A percentile compares a stretch with the other conserved stretches of the same genome.
phyloP scores from a whole-genome alignment of 768 basidiomycete species.

The Trametes maxima region DNA sequence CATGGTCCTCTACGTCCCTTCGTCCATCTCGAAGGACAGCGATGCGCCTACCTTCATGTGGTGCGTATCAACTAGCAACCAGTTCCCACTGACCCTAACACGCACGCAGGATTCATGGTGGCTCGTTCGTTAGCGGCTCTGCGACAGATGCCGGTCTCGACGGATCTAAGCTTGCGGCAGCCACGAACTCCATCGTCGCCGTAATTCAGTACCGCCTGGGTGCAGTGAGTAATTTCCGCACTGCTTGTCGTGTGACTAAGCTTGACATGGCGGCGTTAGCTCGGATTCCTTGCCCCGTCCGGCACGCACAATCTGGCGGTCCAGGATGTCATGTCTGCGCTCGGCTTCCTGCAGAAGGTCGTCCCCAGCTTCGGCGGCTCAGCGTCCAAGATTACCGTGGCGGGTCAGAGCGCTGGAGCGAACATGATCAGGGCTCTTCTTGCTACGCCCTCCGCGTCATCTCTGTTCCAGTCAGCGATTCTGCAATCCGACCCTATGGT shows the following conservation, averaged over 20 bases:
- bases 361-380: conserved; percentile 70
- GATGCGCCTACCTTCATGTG: conserved; percentile 60
- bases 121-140: conserved; percentile 74
- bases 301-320: conserved; percentile 73
- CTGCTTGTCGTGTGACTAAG: conserved; percentile 13
- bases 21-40: conserved; percentile 34
- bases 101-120: conserved; percentile 77
- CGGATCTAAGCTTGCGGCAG: conserved; percentile 71
- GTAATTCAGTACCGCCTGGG: conserved; percentile 87
- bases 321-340: conserved; percentile 64
- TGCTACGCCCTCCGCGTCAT: conserved; percentile 67
- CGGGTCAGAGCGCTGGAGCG: conserved; percentile 84
- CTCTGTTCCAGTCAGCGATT: conserved; percentile 76
- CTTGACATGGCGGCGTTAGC: conserved; percentile 39
- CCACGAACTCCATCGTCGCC: conserved; percentile 75
- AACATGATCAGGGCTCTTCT: conserved; percentile 77
- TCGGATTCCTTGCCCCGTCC: conserved; percentile 75
- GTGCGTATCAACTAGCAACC: conserved; percentile 39
- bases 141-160: conserved; percentile 74
- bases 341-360: conserved; percentile 61
- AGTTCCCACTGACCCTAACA: not conserved
- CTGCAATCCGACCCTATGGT: conserved; percentile 90
- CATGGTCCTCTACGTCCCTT: conserved; percentile 72
- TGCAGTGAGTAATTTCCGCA: conserved; percentile 47
- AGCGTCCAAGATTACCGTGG: conserved; percentile 65